Conservation (phyloP, 495 filamentous ascomycete species). For the Trichoderma reesei region DNA sequence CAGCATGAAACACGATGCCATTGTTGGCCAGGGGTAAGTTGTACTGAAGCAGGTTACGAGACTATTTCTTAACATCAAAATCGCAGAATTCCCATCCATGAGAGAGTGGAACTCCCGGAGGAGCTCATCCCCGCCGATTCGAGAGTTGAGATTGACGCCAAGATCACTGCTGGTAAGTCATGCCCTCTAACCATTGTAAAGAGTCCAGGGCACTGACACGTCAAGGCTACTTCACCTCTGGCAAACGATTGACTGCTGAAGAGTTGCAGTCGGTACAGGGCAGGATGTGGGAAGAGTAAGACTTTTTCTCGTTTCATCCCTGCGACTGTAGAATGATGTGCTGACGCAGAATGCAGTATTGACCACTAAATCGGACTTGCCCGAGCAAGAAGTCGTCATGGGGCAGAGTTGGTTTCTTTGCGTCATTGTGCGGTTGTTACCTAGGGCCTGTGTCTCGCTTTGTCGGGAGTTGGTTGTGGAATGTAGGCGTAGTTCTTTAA, state of each 20-base stretch:
- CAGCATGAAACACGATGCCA: constrained; percentile 98
- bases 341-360: constrained; percentile 27
- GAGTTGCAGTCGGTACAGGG: constrained; percentile 80
- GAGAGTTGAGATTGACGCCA: constrained; percentile 95
- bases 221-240: constrained; percentile 70
- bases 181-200: constrained; percentile 13
- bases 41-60: background rate
- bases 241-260: constrained; percentile 77
- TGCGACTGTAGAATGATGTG: background rate
- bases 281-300: constrained; percentile 84
- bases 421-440: background rate
- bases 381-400: background rate
- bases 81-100: constrained; percentile 70
- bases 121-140: constrained; percentile 91
- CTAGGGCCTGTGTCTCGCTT: background rate
- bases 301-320: constrained; percentile 11
- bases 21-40: constrained; percentile 76
- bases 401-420: background rate
- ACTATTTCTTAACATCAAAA: constrained; percentile 18
- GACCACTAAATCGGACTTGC: constrained; percentile 27
- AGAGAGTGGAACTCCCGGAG: constrained; percentile 89
- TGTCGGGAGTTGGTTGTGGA: no score
- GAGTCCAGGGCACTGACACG: constrained; percentile 16
- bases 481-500: no score
- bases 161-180: constrained; percentile 91